Evolutionary conservation across 1,284 basidiomycete species (phyloP), one percentile per base, ranked within the genome.

Genomic region (Stereum hirsutum): DNA sequence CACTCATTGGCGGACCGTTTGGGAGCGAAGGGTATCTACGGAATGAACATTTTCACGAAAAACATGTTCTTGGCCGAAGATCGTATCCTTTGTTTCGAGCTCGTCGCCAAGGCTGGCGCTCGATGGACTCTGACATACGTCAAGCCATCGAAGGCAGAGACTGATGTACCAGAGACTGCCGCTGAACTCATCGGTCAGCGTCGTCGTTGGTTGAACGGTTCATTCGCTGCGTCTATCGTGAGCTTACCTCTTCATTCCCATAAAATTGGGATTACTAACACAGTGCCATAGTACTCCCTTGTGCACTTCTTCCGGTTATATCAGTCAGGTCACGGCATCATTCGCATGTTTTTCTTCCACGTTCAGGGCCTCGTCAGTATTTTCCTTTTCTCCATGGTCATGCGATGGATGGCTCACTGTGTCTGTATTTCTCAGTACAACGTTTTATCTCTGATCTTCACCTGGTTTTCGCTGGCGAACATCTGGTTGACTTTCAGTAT

Each of bases 31-130:
- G 95, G 94, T 65, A 87, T 96, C 45, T 84, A 96, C 52, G 91
- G 93, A 27, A 98, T 98, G 95, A 86, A 87, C 62, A 99, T 99
- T 56, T 98, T 98, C 69, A 94, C 89, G 27, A 89, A 89, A 66
- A 94, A 93, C 70, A 94, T 89, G 87, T 89, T 89, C 68, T 80
- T 97, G 62, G 93, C 91, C 42, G 91, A 94, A 64, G 91, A 94
- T 74, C 87, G 87, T 69, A 97, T 97, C 51, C 72, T 98, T 26
- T 97, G 94, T 65, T 98, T 97, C 64, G 94, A 98, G 64, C 72
- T 98, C 37, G 94, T 94, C 19, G 92, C 93, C 21, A 98, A 97
- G 63, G 81, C 78, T 4, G 74, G 75, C 37, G 87, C 90, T 52
- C 69, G 74, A 49, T 98, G 95, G 93, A 89, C 85, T 2, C 64